Conservation (phyloP, 2,329 filamentous ascomycete species). For the Ophiocordyceps sinensis region DNA sequence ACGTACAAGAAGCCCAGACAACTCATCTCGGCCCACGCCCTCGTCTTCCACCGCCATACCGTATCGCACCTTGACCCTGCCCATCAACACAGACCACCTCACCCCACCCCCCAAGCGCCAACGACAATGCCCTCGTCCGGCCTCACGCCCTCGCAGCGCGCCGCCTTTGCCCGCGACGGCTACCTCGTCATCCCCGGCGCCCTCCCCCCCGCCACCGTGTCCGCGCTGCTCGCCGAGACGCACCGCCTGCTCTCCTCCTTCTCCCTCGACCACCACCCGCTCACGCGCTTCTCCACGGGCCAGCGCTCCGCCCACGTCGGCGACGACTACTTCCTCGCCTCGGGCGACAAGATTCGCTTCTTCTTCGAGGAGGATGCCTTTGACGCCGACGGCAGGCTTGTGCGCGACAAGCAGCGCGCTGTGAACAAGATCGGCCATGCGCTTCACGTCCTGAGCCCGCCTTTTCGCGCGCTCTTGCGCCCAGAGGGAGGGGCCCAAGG, state of each 20-base stretch:
- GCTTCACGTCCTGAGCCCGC: slow-evolving; percentile 53
- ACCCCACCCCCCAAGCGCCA: too few relatives aligned
- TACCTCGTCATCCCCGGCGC: slow-evolving; percentile 79
- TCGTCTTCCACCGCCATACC: too few relatives aligned
- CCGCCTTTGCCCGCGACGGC: slow-evolving; percentile 65
- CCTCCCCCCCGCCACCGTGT: slow-evolving; percentile 50
- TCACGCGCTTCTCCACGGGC: slow-evolving; percentile 89
- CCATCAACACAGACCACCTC: too few relatives aligned
- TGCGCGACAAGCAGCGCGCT: slow-evolving; percentile 66
- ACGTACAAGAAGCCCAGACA: too few relatives aligned
- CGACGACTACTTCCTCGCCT: slow-evolving; percentile 84
- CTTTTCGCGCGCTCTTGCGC: slow-evolving; percentile 44
- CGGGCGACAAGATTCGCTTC: slow-evolving; percentile 85
- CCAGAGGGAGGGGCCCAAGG: not conserved
- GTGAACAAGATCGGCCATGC: slow-evolving; percentile 85
- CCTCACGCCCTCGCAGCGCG: slow-evolving; percentile 57
- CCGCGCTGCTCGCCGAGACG: slow-evolving; percentile 59
- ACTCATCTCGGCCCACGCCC: too few relatives aligned
- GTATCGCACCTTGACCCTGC: too few relatives aligned
- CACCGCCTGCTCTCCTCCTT: slow-evolving; percentile 60
- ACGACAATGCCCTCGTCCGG: slow-evolving; percentile 19
- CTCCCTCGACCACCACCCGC: slow-evolving; percentile 68
- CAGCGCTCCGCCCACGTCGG: slow-evolving; percentile 65
- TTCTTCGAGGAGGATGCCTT: slow-evolving; percentile 97
- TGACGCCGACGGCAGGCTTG: slow-evolving; percentile 44